Conservation (phyloP, 257 asterid genomes). For the Lavandula angustifolia region DNA sequence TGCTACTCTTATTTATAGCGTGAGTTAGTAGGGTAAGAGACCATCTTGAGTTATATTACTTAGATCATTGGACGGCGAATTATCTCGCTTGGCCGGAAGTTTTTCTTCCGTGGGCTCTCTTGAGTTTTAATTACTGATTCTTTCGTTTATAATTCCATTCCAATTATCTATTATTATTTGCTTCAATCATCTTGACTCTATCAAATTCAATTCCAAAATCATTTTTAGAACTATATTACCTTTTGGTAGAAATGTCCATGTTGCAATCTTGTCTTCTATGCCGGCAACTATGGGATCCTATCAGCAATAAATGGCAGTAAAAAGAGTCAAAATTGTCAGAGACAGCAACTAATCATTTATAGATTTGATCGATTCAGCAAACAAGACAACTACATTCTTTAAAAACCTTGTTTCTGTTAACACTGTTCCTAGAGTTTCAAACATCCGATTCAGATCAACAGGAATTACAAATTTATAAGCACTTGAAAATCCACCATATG, state of each 20-base stretch:
- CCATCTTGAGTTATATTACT: too few relatives aligned
- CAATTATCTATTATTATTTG: too few relatives aligned
- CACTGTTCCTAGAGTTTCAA: constrained; percentile 5
- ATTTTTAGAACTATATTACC: constrained; percentile 41
- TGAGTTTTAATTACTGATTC: too few relatives aligned
- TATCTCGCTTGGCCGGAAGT: too few relatives aligned
- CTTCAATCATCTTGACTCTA: too few relatives aligned
- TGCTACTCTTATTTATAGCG: too few relatives aligned
- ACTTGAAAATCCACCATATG: constrained; percentile 8
- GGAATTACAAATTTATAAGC: constrained; percentile 24
- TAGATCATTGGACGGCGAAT: too few relatives aligned
- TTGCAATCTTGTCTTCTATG: constrained; percentile 93
- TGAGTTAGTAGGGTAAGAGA: too few relatives aligned
- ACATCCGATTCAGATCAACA: constrained; percentile 5
- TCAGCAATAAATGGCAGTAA: constrained; percentile 25
- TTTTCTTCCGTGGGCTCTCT: too few relatives aligned
- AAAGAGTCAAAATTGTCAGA: constrained; percentile 22
- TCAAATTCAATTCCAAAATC: constrained; percentile 17
- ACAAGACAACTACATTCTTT: neutral
- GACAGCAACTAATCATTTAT: neutral
- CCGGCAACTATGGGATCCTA: constrained; percentile 93
- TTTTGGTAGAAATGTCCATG: constrained; percentile 94
- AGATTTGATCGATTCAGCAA: neutral
- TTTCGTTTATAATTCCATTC: too few relatives aligned
- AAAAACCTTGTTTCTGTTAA: constrained; percentile 13